These are phyloP conservation scores for Colletotrichum costaricense DNA, from an alignment of 2,329 filamentous ascomycete species.

Conservation along the genomic window DNA sequence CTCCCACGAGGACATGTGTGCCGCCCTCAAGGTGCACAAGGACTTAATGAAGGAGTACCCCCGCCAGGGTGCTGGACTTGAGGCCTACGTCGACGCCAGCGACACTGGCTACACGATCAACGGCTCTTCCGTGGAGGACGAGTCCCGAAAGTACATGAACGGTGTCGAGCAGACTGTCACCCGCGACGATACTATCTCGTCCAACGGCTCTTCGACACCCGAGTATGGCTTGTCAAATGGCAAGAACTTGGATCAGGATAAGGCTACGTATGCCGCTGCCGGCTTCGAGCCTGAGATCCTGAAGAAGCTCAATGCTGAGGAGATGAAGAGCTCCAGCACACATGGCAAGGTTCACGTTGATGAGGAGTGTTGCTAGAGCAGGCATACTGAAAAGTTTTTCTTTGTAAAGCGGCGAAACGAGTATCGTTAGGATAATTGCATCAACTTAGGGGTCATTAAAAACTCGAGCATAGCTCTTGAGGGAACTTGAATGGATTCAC, in stretches of 20 bases:
- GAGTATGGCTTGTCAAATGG: conserved; percentile 24
- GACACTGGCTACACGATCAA: conserved; percentile 70
- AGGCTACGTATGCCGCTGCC: background rate
- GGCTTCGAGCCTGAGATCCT: background rate
- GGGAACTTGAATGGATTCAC: background rate
- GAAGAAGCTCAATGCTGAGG: conserved; percentile 5
- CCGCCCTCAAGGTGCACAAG: conserved; percentile 72
- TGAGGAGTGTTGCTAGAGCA: conserved; percentile 1
- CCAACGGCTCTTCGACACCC: background rate
- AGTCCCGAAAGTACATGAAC: background rate
- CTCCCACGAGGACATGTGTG: conserved; percentile 69
- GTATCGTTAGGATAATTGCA: background rate
- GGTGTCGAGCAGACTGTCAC: conserved; percentile 2
- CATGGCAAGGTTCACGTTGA: conserved; percentile 3
- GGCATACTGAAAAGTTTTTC: background rate
- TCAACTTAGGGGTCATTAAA: background rate
- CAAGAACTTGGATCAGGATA: conserved; percentile 9
- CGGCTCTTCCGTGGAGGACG: conserved; percentile 34
- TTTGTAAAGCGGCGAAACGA: background rate
- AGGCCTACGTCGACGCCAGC: conserved; percentile 76
- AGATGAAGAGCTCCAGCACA: background rate
- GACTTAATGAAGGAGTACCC: conserved; percentile 71
- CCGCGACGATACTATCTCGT: conserved; percentile 11
- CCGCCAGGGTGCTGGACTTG: conserved; percentile 72
- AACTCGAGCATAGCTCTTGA: background rate